phyloP scores from a whole-genome alignment of 1,284 basidiomycete species.

The Cutaneotrichosporon cyanovorans region DNA sequence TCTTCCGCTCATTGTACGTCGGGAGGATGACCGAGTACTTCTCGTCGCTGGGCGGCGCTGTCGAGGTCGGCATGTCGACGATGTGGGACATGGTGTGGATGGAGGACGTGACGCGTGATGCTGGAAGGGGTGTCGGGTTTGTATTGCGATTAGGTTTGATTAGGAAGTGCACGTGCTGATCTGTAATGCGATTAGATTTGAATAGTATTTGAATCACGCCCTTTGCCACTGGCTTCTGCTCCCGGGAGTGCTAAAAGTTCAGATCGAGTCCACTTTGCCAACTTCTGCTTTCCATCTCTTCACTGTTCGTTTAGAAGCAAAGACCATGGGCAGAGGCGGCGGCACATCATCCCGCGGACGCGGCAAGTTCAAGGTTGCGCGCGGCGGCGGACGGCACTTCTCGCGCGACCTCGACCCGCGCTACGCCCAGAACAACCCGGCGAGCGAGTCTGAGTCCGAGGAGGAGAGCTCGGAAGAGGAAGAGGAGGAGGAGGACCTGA shows the following conservation, averaged over 20 bases:
- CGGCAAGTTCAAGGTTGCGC: conserved; percentile 70
- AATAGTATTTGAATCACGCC: too few species aligned
- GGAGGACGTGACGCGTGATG: too few species aligned
- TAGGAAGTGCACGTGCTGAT: too few species aligned
- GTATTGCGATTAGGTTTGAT: too few species aligned
- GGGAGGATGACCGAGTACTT: conserved; percentile 85
- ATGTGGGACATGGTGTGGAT: too few species aligned
- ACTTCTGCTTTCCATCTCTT: too few species aligned
- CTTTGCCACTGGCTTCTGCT: too few species aligned
- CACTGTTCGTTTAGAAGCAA: background rate
- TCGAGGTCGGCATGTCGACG: too few species aligned
- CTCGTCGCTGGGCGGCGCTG: conserved; percentile 13
- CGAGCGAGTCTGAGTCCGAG: conserved; percentile 13
- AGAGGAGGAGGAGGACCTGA: conserved; percentile 25
- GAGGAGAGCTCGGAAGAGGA: conserved; percentile 31
- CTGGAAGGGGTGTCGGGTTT: too few species aligned
- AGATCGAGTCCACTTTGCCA: too few species aligned
- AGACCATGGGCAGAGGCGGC: conserved; percentile 14
- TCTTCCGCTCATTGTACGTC: conserved; percentile 88
- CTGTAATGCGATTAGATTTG: too few species aligned
- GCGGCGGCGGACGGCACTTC: conserved; percentile 76
- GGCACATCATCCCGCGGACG: conserved; percentile 22
- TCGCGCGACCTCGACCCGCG: conserved; percentile 51
- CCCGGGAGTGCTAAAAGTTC: too few species aligned
- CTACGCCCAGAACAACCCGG: conserved; percentile 3